A percentile compares a stretch with the other conserved stretches of the same genome.
Conservation (phyloP, 1,284 basidiomycete genomes). For the Trichosporon faecale region DNA sequence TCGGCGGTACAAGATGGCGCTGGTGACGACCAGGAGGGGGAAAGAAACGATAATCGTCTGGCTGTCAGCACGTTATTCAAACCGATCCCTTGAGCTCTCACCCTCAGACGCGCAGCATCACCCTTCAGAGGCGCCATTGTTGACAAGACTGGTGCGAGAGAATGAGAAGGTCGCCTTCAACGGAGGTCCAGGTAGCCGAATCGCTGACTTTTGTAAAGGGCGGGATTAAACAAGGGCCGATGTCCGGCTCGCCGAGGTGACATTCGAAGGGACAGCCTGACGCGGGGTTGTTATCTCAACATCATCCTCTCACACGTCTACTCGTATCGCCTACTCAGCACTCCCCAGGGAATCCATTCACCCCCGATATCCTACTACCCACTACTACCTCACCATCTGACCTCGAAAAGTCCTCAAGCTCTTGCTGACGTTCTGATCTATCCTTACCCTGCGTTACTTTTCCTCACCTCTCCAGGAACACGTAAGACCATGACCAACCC, state of each 20-base stretch:
- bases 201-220: neutral
- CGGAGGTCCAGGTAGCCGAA: neutral
- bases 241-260: neutral
- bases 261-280: neutral
- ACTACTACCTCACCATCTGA: constrained; percentile 7
- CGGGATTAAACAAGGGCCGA: neutral
- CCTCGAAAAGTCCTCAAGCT: neutral
- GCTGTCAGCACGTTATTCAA: constrained; percentile 1
- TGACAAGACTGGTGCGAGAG: neutral
- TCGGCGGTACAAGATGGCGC: constrained; percentile 48
- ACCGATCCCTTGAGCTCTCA: constrained; percentile 17
- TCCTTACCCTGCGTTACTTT: neutral
- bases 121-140: constrained; percentile 34
- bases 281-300: neutral
- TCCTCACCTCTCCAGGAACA: constrained; percentile 3
- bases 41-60: constrained; percentile 50
- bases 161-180: neutral
- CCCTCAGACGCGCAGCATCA: constrained; percentile 43
- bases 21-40: constrained; percentile 46
- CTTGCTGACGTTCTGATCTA: constrained; percentile 4
- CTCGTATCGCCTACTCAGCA: neutral
- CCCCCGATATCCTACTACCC: neutral
- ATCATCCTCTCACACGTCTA: neutral
- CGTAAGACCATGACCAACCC: neutral
- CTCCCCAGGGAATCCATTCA: neutral